Percentiles rank a stretch among this genome's conserved stretches.
phyloP scores from a whole-genome alignment of 2,329 filamentous ascomycete species.

The Alternaria conjuncta region DNA sequence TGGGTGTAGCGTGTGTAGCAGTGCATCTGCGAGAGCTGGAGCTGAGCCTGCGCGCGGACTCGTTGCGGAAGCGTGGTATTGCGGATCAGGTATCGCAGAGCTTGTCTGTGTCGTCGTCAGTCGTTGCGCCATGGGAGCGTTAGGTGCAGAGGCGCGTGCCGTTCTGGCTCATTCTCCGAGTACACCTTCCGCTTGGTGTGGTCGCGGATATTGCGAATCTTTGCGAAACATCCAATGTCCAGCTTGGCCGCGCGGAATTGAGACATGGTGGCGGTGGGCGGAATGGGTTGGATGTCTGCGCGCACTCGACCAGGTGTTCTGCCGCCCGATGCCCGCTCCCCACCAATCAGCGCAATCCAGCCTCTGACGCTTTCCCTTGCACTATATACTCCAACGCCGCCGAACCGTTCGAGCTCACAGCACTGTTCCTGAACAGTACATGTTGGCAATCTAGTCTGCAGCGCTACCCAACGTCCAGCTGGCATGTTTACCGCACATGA shows the following conservation, averaged over 20 bases:
- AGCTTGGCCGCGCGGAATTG: conserved; percentile 91
- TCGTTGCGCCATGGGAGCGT: background rate
- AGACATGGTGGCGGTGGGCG: conserved; percentile 51
- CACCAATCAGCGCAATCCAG: conserved; percentile 14
- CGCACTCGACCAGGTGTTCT: conserved; percentile 13
- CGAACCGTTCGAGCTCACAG: background rate
- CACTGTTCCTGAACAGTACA: background rate
- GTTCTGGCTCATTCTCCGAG: conserved; percentile 83
- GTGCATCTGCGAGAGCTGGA: conserved; percentile 94
- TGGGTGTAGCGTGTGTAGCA: conserved; percentile 92
- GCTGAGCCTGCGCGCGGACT: conserved; percentile 87
- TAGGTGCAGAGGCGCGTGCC: conserved; percentile 60
- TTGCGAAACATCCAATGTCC: conserved; percentile 86
- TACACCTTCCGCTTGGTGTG: conserved; percentile 97
- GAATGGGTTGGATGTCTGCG: conserved; percentile 1
- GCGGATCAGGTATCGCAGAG: conserved; percentile 79
- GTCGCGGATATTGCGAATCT: conserved; percentile 86
- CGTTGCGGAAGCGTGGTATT: conserved; percentile 86
- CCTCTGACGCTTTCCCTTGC: conserved; percentile 3
- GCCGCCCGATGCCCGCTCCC: conserved; percentile 6
- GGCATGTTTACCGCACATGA: conserved; percentile 46
- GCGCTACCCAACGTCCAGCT: background rate
- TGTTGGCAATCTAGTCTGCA: background rate
- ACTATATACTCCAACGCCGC: background rate
- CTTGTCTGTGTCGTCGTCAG: conserved; percentile 69